phyloP scores from a whole-genome alignment of 2,329 filamentous ascomycete species.

The Onygenales sp. region DNA sequence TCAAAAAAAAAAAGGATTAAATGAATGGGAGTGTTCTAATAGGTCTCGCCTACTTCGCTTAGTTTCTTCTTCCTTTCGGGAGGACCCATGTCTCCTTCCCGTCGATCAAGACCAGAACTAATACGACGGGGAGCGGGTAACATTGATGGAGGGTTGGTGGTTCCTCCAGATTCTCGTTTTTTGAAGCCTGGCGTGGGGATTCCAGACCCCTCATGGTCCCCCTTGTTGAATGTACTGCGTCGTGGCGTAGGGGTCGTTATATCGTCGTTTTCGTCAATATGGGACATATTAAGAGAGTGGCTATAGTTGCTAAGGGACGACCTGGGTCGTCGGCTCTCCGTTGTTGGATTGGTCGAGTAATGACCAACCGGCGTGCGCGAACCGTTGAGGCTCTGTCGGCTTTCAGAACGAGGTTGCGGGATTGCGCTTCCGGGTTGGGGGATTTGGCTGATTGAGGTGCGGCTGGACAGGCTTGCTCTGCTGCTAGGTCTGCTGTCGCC shows the following conservation, averaged over 20 bases:
- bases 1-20: slow-evolving; percentile 6
- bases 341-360: slow-evolving; percentile 39
- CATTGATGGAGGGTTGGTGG: slow-evolving; percentile 28
- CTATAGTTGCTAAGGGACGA: slow-evolving; percentile 60
- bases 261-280: slow-evolving; percentile 44
- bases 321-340: slow-evolving; percentile 50
- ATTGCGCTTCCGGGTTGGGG: slow-evolving; percentile 24
- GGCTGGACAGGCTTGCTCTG: slow-evolving; percentile 52
- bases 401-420: slow-evolving; percentile 47
- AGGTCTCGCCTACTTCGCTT: slow-evolving; percentile 50
- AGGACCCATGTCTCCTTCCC: slow-evolving; percentile 38
- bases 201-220: slow-evolving; percentile 30
- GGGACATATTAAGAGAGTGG: slow-evolving; percentile 49
- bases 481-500: slow-evolving; percentile 60
- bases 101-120: slow-evolving; percentile 24
- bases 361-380: slow-evolving; percentile 55
- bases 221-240: slow-evolving; percentile 34
- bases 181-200: slow-evolving; percentile 43
- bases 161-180: slow-evolving; percentile 42
- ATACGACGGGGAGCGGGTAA: slow-evolving; percentile 32
- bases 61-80: slow-evolving; percentile 40
- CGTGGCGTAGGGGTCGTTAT: slow-evolving; percentile 34
- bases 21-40: slow-evolving; percentile 25
- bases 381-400: slow-evolving; percentile 52
- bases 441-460: slow-evolving; percentile 31